Percentiles rank a stretch among this genome's conserved stretches.
Conservation (phyloP, 73 alveolate genomes). For the Paramecium primaurelia region DNA sequence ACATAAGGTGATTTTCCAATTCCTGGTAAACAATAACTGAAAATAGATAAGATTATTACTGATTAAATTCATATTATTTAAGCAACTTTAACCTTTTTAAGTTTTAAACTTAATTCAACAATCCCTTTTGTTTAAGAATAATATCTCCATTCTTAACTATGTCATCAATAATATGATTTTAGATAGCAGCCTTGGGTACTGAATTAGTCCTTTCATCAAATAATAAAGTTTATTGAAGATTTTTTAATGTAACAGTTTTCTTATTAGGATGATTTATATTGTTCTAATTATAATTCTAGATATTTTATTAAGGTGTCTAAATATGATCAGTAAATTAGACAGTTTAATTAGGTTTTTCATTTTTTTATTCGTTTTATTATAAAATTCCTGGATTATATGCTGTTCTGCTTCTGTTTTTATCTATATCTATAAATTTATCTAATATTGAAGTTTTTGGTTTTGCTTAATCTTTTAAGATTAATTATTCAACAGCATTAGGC, state of each 20-base stretch:
- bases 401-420: background rate
- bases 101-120: background rate
- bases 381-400: background rate
- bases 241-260: background rate
- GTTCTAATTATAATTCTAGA: background rate
- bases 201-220: conserved; percentile 11
- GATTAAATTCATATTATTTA: conserved; percentile 30
- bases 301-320: background rate
- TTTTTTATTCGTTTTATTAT: background rate
- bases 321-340: background rate
- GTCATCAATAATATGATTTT: conserved; percentile 40
- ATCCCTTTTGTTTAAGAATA: background rate
- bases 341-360: background rate
- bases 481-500: background rate
- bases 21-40: conserved; percentile 43
- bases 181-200: background rate
- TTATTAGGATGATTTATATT: background rate
- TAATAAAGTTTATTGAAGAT: background rate
- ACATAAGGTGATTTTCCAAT: conserved; percentile 59
- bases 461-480: background rate
- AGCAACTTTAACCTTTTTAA: conserved; percentile 43
- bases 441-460: background rate
- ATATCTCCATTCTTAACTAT: conserved; percentile 50
- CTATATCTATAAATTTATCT: background rate
- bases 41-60: background rate